phyloP scores from a whole-genome alignment of 2,329 filamentous ascomycete genomes.

The Verticillium zaregamsianum region DNA sequence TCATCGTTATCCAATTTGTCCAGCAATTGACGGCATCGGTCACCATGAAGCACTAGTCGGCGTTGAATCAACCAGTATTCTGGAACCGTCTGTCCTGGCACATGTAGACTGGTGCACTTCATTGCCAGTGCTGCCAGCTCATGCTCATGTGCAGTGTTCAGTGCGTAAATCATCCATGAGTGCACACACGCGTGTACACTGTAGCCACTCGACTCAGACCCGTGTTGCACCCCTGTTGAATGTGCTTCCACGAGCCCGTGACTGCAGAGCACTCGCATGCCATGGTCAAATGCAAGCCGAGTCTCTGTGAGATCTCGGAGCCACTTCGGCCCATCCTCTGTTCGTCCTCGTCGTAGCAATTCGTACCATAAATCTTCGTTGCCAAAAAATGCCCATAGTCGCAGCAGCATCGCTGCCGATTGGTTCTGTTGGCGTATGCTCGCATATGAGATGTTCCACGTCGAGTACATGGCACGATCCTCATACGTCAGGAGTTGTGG shows the following conservation, averaged over 20 bases:
- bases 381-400: constrained; percentile 37
- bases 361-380: constrained; percentile 41
- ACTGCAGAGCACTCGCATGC: not conserved
- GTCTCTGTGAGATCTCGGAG: not conserved
- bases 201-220: constrained; percentile 18
- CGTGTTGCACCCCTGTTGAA: not conserved
- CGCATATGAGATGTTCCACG: constrained; percentile 33
- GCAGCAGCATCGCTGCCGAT: constrained; percentile 26
- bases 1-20: not conserved
- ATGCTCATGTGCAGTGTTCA: constrained; percentile 14
- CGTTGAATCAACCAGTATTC: constrained; percentile 12
- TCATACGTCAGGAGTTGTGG: constrained; percentile 25
- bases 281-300: not conserved
- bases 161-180: constrained; percentile 21
- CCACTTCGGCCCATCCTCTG: not conserved
- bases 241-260: not conserved
- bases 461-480: constrained; percentile 25
- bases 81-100: constrained; percentile 3
- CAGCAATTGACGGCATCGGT: constrained; percentile 6
- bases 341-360: constrained; percentile 23
- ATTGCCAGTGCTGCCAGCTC: not conserved
- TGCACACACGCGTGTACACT: constrained; percentile 29
- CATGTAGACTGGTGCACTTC: constrained; percentile 7
- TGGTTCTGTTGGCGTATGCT: constrained; percentile 26
- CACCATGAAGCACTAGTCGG: constrained; percentile 16